These are phyloP conservation scores for Hymenotorrendiella dingleyae DNA, from an alignment of 2,329 filamentous ascomycete genomes.

Conservation along the genomic window DNA sequence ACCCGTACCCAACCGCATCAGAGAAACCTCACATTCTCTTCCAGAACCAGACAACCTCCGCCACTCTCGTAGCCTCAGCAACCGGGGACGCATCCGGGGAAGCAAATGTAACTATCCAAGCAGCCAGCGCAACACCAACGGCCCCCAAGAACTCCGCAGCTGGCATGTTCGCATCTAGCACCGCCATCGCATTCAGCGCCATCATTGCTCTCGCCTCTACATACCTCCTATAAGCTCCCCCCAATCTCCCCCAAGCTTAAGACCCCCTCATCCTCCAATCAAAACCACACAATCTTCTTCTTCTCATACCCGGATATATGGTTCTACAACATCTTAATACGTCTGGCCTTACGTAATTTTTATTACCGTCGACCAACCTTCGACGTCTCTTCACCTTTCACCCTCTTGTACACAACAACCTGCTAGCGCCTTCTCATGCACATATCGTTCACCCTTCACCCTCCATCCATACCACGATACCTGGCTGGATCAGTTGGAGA, in stretches of 20 bases:
- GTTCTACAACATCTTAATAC: constrained; percentile 22
- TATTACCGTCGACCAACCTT: constrained; percentile 1
- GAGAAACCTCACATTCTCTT: constrained; percentile 24
- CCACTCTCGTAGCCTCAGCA: neutral
- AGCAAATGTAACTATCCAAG: constrained; percentile 1
- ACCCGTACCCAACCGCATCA: constrained; percentile 6
- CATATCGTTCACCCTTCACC: constrained; percentile 4
- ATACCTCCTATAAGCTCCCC: constrained; percentile 18
- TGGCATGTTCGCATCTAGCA: constrained; percentile 14
- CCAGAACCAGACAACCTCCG: constrained; percentile 17
- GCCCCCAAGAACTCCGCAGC: constrained; percentile 15
- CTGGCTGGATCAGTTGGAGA: constrained; percentile 10
- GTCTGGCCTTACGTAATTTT: constrained; percentile 28
- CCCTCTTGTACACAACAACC: neutral
- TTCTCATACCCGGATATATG: constrained; percentile 5
- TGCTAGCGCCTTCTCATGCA: constrained; percentile 7
- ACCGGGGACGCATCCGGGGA: constrained; percentile 6
- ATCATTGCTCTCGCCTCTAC: constrained; percentile 17
- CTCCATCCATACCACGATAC: too few species aligned
- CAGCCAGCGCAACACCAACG: constrained; percentile 7
- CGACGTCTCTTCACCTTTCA: neutral
- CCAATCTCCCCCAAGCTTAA: neutral
- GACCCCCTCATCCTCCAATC: neutral
- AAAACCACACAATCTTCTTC: constrained; percentile 2
- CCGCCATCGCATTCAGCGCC: constrained; percentile 15